These are phyloP conservation scores for Colletotrichum trifolii DNA, from an alignment of 2,329 filamentous ascomycete species.

Conservation along the genomic window DNA sequence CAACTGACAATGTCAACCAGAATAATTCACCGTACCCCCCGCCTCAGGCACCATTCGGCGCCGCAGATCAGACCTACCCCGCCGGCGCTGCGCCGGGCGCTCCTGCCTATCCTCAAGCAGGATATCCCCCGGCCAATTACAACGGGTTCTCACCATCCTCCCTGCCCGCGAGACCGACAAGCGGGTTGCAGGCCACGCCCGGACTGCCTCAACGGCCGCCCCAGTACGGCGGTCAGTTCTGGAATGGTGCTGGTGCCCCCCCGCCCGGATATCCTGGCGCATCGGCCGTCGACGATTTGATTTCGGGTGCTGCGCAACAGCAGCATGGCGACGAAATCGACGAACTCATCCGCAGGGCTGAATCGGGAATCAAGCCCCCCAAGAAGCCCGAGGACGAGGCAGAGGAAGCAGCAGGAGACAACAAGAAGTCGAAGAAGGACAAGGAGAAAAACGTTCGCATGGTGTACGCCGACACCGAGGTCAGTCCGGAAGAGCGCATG, in stretches of 20 bases:
- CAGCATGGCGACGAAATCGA: conserved; percentile 70
- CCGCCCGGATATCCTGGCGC: conserved; percentile 50
- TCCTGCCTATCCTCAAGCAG: conserved; percentile 33
- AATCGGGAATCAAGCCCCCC: conserved; percentile 66
- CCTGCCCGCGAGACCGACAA: conserved; percentile 59
- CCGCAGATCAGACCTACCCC: conserved; percentile 47
- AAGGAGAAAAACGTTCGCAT: conserved; percentile 77
- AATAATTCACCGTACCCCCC: conserved; percentile 55
- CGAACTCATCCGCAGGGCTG: conserved; percentile 72
- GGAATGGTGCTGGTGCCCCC: conserved; percentile 40
- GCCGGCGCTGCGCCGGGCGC: conserved; percentile 40
- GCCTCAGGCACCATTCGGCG: conserved; percentile 48
- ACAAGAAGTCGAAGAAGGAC: conserved; percentile 75
- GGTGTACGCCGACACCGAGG: conserved; percentile 83
- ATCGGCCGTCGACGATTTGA: conserved; percentile 43
- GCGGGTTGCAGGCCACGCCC: conserved; percentile 49
- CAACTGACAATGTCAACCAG: conserved; percentile 38
- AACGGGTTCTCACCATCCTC: conserved; percentile 50
- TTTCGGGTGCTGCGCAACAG: conserved; percentile 54
- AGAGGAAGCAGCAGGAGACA: conserved; percentile 59
- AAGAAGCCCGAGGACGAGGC: conserved; percentile 54
- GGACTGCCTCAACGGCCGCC: conserved; percentile 60
- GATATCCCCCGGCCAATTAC: conserved; percentile 28
- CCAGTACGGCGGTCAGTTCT: conserved; percentile 47
- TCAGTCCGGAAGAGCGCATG: conserved; percentile 92